A percentile compares a stretch with the other conserved stretches of the same genome.
Evolutionary conservation across 495 filamentous ascomycete genomes (phyloP).

Genomic region (Penicillium diatomitis): DNA sequence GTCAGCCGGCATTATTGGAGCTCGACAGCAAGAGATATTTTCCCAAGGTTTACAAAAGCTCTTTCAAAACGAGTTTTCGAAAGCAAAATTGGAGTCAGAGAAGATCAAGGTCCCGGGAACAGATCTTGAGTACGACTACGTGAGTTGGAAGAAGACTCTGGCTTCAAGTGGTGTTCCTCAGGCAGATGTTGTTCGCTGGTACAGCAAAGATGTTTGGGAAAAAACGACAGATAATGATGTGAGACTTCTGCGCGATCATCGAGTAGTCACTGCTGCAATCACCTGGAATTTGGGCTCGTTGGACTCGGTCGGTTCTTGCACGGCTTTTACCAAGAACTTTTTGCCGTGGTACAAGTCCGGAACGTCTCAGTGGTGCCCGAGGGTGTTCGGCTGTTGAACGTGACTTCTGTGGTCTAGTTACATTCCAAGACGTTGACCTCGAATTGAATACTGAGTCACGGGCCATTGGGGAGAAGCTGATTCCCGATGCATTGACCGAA

Average conservation of each 20-base stretch:
- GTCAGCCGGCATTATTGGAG: neutral
- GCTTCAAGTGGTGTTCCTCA: neutral
- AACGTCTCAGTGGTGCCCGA: no score
- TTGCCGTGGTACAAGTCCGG: no score
- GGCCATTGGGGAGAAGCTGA: no score
- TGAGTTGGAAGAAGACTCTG: neutral
- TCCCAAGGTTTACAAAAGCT: neutral
- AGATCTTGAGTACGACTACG: neutral
- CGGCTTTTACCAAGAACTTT: no score
- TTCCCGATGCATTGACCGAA: no score
- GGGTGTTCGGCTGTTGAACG: no score
- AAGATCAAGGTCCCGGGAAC: neutral
- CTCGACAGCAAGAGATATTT: neutral
- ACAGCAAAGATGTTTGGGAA: neutral
- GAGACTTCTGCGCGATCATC: neutral
- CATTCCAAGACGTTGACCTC: no score
- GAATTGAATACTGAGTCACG: no score
- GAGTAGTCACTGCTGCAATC: neutral
- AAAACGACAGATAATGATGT: neutral
- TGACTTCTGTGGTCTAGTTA: no score
- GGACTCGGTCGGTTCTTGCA: no score
- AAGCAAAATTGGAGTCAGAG: neutral
- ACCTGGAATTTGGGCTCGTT: neutral
- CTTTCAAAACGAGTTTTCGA: neutral
- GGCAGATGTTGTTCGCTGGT: neutral